These are phyloP conservation scores for Penicillium macrosclerotiorum DNA, from an alignment of 495 filamentous ascomycete genomes.

Conservation along the genomic window DNA sequence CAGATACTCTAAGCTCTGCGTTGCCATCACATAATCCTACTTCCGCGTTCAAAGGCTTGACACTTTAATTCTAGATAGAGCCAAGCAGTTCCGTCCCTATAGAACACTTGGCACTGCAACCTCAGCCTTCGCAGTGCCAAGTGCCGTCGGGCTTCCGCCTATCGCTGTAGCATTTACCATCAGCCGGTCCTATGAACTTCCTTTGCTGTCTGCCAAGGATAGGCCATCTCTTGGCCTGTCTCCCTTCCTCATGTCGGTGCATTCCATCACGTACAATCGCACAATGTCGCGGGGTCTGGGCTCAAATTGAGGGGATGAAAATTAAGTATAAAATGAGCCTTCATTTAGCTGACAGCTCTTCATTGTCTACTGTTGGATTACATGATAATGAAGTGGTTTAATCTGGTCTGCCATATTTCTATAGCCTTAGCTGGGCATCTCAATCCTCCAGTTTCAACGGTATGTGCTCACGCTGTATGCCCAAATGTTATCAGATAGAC, in stretches of 20 bases:
- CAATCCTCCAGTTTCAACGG: constrained; percentile 15
- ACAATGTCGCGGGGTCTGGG: constrained; percentile 8
- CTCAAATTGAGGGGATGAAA: neutral
- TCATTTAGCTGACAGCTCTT: neutral
- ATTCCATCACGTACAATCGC: constrained; percentile 1
- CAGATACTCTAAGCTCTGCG: no score
- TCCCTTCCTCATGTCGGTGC: no score
- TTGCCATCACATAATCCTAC: no score
- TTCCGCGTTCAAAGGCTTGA: no score
- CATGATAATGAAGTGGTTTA: constrained; percentile 15
- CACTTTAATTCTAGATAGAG: no score
- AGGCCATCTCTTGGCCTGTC: constrained; percentile 10
- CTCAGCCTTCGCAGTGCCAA: constrained; percentile 10
- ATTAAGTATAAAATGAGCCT: constrained; percentile 6
- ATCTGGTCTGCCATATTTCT: constrained; percentile 3
- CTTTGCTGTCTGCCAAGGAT: constrained; percentile 10
- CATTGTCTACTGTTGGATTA: neutral
- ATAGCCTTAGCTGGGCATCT: constrained; percentile 6
- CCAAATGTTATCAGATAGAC: neutral
- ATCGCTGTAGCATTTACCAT: neutral
- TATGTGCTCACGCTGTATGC: constrained; percentile 2
- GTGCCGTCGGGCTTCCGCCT: constrained; percentile 22
- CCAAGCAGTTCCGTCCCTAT: neutral
- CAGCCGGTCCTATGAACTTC: constrained; percentile 10
- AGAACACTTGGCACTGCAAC: constrained; percentile 18